Conservation (phyloP, 2,329 filamentous ascomycete genomes). For the Pseudocercospora fuligena region DNA sequence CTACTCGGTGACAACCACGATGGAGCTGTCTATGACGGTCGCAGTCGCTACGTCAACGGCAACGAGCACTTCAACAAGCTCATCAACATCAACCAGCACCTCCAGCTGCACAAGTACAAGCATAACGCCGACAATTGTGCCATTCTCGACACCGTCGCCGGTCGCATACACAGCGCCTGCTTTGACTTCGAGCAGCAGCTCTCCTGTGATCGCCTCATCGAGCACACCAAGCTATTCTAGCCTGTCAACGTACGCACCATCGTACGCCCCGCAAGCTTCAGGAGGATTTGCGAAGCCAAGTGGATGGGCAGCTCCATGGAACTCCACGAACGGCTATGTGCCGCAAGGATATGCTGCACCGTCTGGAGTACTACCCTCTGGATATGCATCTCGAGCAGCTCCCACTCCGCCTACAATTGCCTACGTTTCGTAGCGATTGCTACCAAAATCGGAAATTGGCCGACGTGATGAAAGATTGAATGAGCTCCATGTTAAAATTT, state of each 20-base stretch:
- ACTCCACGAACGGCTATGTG: conserved; percentile 14
- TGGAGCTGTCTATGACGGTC: neutral
- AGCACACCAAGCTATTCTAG: neutral
- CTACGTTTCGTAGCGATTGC: neutral
- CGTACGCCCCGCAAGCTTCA: neutral
- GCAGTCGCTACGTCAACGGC: neutral
- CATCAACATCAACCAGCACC: conserved; percentile 7
- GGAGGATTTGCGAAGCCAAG: conserved; percentile 12
- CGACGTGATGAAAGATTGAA: neutral
- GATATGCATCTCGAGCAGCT: neutral
- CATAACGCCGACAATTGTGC: neutral
- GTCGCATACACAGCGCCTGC: neutral
- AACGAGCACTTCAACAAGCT: conserved; percentile 14
- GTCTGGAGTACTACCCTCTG: conserved; percentile 11
- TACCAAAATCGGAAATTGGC: neutral
- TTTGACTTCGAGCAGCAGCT: neutral
- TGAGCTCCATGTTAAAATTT: neutral
- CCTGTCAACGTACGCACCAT: neutral
- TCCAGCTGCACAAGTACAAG: conserved; percentile 7
- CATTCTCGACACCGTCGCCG: neutral
- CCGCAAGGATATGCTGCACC: conserved; percentile 12
- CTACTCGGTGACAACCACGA: conserved; percentile 2
- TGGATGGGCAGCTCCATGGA: conserved; percentile 16
- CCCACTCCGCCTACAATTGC: neutral
- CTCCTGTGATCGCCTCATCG: neutral